Conservation (phyloP, 1,284 basidiomycete genomes). For the Mycena citricolor region DNA sequence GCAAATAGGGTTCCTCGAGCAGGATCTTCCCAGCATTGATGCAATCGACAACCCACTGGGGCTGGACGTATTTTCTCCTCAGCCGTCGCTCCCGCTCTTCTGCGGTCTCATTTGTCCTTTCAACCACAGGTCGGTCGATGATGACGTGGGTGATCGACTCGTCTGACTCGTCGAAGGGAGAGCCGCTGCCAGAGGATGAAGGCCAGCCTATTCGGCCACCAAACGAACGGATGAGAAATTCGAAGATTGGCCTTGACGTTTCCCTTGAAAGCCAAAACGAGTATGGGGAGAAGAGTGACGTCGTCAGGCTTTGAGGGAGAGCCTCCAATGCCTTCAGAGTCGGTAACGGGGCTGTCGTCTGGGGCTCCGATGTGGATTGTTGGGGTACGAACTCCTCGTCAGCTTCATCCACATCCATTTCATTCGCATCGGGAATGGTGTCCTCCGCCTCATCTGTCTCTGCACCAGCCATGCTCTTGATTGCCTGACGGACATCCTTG, state of each 20-base stretch:
- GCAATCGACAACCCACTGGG: conserved; percentile 98
- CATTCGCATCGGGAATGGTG: conserved; percentile 35
- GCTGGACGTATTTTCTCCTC: conserved; percentile 89
- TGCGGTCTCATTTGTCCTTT: conserved; percentile 49
- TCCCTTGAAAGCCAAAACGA: conserved; percentile 96
- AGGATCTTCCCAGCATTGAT: conserved; percentile 87
- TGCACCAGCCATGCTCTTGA: conserved; percentile 57
- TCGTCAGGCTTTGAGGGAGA: conserved; percentile 51
- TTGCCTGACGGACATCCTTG: conserved; percentile 73
- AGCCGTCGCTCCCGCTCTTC: conserved; percentile 63
- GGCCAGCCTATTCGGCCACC: conserved; percentile 92
- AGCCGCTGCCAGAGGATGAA: conserved; percentile 81
- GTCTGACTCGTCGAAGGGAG: conserved; percentile 72
- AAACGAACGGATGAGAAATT: conserved; percentile 92
- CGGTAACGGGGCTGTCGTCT: conserved; percentile 58
- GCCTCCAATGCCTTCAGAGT: conserved; percentile 77
- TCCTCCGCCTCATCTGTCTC: conserved; percentile 40
- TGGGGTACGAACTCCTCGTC: conserved; percentile 75
- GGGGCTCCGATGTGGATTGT: conserved; percentile 60
- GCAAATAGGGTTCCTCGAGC: conserved; percentile 83
- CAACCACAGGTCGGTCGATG: conserved; percentile 81
- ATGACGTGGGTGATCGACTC: conserved; percentile 94
- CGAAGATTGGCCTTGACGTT: conserved; percentile 89
- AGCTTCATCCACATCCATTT: no score
- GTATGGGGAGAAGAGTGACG: conserved; percentile 80